Base-by-base conservation (phyloP, 2,329 filamentous ascomycete species). In the Fusarium sambucinum region DNA sequence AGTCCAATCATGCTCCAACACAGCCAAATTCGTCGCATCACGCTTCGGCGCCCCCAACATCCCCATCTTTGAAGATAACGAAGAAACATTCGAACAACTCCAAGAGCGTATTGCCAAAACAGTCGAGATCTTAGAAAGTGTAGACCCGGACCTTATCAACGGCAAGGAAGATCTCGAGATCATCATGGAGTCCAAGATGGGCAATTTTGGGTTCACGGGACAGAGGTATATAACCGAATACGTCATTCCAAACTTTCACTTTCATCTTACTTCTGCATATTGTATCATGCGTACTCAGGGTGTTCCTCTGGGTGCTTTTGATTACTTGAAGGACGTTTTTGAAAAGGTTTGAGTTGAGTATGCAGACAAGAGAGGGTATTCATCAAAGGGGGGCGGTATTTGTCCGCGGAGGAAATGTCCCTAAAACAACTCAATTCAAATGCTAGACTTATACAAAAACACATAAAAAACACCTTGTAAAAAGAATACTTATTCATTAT, bases 171-270 rank as follows among this genome's bases (percentile, higher is more conserved):
- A 65, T 10, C 57, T 66, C 37, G 68, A 76, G 52, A 46, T 76
- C 29, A 35, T 74, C 48, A 69, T 74, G 68, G 68, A 65, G 59
- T 60, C 69, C 14, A 71, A 59, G 40, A 59, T 67, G 63, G 75
- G 74, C 12, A 70, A 66, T 45, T 76, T 73, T 17, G 56, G 55
- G 27, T 77, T 76, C 51, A 69, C 59, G 4, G 82, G 77, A 0
- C 67, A 78, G 55, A 71, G 75, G 2, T 88, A 86, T 69, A 67
- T 86, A 13, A 71, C 76, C 32, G 73, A 75, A 6, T 84, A 80
- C 73, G 80, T 77, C 4, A 72, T 88, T 25, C 86, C 87, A 5
- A 89, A 90, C 71, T 83, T 89, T 68, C 89, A 82, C 75, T 90
- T 90, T 67, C 88, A 90, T 67, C 59, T 85, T 13, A 80, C 79